Percentiles rank a stretch among this genome's conserved stretches.
These are phyloP conservation scores for Crithidia expoeki DNA, from an alignment of 208 protist species.

Conservation along the genomic window DNA sequence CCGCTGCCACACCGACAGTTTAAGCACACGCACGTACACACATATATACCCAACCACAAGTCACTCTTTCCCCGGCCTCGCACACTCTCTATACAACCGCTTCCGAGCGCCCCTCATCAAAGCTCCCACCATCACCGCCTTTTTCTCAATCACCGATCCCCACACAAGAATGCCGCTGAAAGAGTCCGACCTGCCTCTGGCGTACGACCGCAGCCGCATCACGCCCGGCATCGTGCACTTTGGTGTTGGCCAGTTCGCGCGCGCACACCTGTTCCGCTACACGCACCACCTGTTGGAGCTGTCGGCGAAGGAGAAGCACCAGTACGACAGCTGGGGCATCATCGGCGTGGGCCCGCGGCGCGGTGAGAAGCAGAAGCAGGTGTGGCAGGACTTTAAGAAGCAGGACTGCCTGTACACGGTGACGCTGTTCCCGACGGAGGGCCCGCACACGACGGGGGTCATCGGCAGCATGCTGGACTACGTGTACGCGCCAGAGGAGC, in stretches of 20 bases:
- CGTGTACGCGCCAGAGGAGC: slow-evolving; percentile 42
- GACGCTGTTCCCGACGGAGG: slow-evolving; percentile 36
- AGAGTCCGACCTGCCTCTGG: no score
- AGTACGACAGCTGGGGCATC: slow-evolving; percentile 29
- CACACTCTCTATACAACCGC: no score
- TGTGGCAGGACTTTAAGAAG: slow-evolving; percentile 44
- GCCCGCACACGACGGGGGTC: slow-evolving; percentile 20
- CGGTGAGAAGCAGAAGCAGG: slow-evolving; percentile 33
- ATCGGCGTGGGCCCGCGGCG: slow-evolving; percentile 25
- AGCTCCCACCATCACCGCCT: no score
- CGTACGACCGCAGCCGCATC: slow-evolving; percentile 1
- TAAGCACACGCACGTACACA: no score
- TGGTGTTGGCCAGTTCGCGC: slow-evolving; percentile 45
- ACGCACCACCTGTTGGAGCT: slow-evolving; percentile 38
- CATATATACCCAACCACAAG: no score
- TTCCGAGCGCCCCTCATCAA: no score
- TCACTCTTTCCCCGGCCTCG: no score
- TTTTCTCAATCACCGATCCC: no score
- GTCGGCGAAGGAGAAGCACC: slow-evolving; percentile 24
- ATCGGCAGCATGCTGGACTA: slow-evolving; percentile 42
- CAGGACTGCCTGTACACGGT: slow-evolving; percentile 53
- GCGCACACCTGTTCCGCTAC: slow-evolving; percentile 43
- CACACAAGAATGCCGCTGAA: no score
- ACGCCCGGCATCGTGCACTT: slow-evolving; percentile 42
- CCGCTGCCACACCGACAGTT: no score